These are phyloP conservation scores for Nicotiana noctiflora DNA, from an alignment of 257 asterid species.

Conservation along the genomic window DNA sequence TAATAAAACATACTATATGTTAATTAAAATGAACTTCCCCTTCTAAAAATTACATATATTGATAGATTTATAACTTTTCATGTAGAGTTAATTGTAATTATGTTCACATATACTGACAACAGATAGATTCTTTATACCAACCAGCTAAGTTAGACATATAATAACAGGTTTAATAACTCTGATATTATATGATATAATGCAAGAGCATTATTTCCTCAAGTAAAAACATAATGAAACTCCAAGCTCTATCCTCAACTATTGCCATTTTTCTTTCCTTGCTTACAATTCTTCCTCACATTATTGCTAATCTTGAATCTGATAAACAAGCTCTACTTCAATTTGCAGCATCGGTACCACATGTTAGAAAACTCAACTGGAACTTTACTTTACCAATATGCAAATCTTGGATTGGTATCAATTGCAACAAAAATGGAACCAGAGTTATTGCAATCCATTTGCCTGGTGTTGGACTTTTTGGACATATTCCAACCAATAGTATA, in stretches of 20 bases:
- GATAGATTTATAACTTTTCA: neutral
- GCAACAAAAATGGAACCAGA: conserved; percentile 42
- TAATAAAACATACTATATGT: too few species aligned
- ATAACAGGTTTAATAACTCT: too few species aligned
- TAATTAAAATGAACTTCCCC: conserved; percentile 5
- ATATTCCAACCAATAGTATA: conserved; percentile 47
- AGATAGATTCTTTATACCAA: too few species aligned
- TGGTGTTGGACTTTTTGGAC: conserved; percentile 64
- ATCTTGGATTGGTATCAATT: conserved; percentile 73
- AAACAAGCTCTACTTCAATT: conserved; percentile 57
- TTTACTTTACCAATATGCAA: conserved; percentile 35
- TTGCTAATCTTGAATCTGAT: conserved; percentile 54
- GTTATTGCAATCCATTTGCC: conserved; percentile 69
- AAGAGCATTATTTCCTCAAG: too few species aligned
- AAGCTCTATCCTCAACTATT: conserved; percentile 13
- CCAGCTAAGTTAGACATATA: too few species aligned
- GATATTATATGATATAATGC: too few species aligned
- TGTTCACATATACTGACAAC: neutral
- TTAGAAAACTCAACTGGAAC: conserved; percentile 63
- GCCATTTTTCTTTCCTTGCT: conserved; percentile 26
- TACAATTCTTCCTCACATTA: conserved; percentile 13
- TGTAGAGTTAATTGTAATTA: neutral
- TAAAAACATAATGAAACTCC: conserved; percentile 38
- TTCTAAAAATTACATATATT: too few species aligned
- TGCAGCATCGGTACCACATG: conserved; percentile 50